Evolutionary conservation across 768 basidiomycete genomes (phyloP).

Genomic region (Rhizopogon salebrosus): DNA sequence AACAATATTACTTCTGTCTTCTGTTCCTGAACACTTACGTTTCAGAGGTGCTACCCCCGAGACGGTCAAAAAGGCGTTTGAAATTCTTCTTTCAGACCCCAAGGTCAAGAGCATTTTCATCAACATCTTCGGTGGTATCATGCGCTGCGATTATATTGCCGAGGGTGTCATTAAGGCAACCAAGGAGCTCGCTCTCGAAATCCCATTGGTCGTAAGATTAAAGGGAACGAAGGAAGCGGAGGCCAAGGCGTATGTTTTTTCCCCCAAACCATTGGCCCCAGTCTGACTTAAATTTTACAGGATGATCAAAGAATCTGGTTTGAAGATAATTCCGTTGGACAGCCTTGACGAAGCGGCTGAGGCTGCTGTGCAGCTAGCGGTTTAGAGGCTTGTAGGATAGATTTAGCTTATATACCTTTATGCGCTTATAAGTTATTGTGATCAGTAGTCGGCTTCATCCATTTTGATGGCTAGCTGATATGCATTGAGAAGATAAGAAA

Average conservation of each 20-base stretch:
- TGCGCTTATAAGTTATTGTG: not conserved
- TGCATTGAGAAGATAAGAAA: constrained; percentile 1
- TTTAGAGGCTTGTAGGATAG: constrained; percentile 17
- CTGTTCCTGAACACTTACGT: not conserved
- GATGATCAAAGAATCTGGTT: constrained; percentile 88
- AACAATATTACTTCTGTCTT: not conserved
- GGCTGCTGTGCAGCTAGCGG: constrained; percentile 68
- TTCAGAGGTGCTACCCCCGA: constrained; percentile 93
- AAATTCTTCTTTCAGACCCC: constrained; percentile 84
- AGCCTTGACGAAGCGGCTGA: constrained; percentile 88
- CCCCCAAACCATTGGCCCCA: not conserved
- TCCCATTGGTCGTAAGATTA: constrained; percentile 89
- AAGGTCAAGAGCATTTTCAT: constrained; percentile 99
- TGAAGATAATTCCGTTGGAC: constrained; percentile 93
- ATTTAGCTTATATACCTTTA: not conserved
- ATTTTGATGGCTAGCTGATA: not conserved
- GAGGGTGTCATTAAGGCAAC: constrained; percentile 99
- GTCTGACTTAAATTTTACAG: constrained; percentile 36
- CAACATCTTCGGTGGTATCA: constrained; percentile 97
- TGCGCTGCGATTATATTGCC: constrained; percentile 98
- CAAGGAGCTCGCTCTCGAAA: constrained; percentile 77
- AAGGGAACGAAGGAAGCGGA: constrained; percentile 97
- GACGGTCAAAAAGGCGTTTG: constrained; percentile 99
- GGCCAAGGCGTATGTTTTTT: constrained; percentile 77
- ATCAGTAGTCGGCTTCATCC: no score